Evolutionary conservation across 768 basidiomycete genomes (phyloP).

Genomic region (Saitozyma podzolica): DNA sequence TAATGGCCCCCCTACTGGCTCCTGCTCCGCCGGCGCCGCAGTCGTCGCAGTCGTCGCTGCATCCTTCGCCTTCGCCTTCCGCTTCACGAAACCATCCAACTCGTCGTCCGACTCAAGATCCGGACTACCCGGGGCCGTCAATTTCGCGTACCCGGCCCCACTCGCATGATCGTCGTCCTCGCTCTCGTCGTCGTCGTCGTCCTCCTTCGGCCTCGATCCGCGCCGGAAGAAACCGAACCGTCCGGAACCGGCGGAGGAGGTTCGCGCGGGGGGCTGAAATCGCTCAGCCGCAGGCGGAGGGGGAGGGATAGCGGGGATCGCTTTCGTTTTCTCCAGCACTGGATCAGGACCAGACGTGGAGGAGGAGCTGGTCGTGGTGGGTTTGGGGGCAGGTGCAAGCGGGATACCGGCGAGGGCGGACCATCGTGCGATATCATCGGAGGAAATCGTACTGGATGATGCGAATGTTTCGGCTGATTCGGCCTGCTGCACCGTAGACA

Average conservation of each 20-base stretch:
- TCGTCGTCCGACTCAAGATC: constrained; percentile 21
- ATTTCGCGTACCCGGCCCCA: constrained; percentile 30
- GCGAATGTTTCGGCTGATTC: constrained; percentile 31
- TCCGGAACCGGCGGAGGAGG: not conserved
- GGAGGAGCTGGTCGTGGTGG: not conserved
- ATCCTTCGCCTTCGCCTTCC: constrained; percentile 4
- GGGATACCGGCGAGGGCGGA: constrained; percentile 30
- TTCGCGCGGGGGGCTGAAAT: not conserved
- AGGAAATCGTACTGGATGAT: constrained; percentile 20
- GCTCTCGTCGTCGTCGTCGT: constrained; percentile 23
- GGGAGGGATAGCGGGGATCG: constrained; percentile 16
- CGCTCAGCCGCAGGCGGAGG: constrained; percentile 10
- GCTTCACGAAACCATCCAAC: not conserved
- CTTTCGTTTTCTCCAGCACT: constrained; percentile 13
- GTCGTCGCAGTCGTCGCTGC: constrained; percentile 5
- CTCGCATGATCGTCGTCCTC: constrained; percentile 18
- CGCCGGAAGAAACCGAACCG: constrained; percentile 24
- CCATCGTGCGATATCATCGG: constrained; percentile 35
- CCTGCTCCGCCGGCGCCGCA: constrained; percentile 6
- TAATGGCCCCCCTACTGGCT: not conserved
- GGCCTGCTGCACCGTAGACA: constrained; percentile 20
- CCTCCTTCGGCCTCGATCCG: constrained; percentile 1
- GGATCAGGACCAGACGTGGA: not conserved
- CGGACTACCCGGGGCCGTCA: constrained; percentile 28
- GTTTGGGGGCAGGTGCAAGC: constrained; percentile 1